Conservation (phyloP, 2,329 filamentous ascomycete species). For the Fusarium stilboides region DNA sequence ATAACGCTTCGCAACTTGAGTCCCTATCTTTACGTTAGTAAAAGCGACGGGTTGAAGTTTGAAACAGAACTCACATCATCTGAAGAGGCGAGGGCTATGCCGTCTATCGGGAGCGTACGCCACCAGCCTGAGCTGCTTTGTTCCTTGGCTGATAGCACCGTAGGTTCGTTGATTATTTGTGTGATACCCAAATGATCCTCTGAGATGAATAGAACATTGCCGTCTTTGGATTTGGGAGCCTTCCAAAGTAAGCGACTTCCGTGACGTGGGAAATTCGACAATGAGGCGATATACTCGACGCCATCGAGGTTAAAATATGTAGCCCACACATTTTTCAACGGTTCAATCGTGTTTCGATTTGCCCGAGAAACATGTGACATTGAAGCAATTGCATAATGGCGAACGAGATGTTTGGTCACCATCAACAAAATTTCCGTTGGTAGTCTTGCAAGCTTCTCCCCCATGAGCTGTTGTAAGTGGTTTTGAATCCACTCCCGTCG, state of each 20-base stretch:
- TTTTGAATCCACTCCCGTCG: slow-evolving; percentile 19
- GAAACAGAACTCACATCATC: slow-evolving; percentile 20
- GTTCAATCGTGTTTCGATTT: slow-evolving; percentile 8
- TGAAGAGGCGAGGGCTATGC: slow-evolving; percentile 2
- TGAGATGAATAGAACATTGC: slow-evolving; percentile 15
- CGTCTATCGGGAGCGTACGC: slow-evolving; percentile 22
- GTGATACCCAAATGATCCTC: slow-evolving; percentile 38
- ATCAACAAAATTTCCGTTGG: slow-evolving; percentile 23
- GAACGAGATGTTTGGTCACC: slow-evolving; percentile 13
- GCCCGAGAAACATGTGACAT: slow-evolving; percentile 1
- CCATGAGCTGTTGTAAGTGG: slow-evolving; percentile 13
- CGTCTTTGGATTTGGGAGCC: neutral
- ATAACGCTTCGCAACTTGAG: slow-evolving; percentile 28
- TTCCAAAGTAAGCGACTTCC: slow-evolving; percentile 20
- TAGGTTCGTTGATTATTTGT: slow-evolving; percentile 8
- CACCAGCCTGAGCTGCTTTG: slow-evolving; percentile 17
- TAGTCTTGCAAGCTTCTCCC: slow-evolving; percentile 1
- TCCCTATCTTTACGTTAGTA: slow-evolving; percentile 20
- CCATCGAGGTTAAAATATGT: slow-evolving; percentile 27
- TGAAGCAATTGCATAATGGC: slow-evolving; percentile 25
- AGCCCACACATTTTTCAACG: slow-evolving; percentile 27
- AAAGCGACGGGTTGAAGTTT: rapidly evolving
- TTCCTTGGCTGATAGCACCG: neutral
- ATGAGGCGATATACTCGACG: slow-evolving; percentile 26
- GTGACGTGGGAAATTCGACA: slow-evolving; percentile 14